These are phyloP conservation scores for Rhizopogon vinicolor DNA, from an alignment of 768 basidiomycete genomes.

Conservation along the genomic window DNA sequence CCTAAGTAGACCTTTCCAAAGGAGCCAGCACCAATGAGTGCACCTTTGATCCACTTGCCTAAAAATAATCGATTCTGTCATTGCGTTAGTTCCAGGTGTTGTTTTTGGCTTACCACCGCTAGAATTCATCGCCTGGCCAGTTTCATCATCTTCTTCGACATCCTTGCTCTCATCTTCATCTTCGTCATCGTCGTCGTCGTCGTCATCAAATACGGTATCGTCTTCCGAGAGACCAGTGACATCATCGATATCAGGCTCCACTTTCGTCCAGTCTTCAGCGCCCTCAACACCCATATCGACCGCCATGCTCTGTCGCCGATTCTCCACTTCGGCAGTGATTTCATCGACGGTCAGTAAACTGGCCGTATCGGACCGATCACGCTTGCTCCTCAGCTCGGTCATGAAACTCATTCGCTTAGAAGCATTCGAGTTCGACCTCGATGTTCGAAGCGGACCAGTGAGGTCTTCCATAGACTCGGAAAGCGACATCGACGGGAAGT, in stretches of 20 bases:
- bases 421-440: constrained; percentile 40
- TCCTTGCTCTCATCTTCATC: constrained; percentile 38
- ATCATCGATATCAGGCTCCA: constrained; percentile 50
- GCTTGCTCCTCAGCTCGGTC: constrained; percentile 75
- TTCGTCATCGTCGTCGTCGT: constrained; percentile 41
- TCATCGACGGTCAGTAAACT: constrained; percentile 95
- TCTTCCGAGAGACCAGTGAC: constrained; percentile 43
- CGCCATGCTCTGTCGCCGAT: constrained; percentile 48
- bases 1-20: constrained; percentile 95
- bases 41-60: constrained; percentile 97
- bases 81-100: not conserved
- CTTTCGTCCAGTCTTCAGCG: constrained; percentile 71
- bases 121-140: constrained; percentile 49
- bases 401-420: constrained; percentile 74
- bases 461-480: constrained; percentile 71
- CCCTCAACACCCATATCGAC: constrained; percentile 41
- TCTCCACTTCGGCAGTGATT: constrained; percentile 92
- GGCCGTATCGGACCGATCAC: constrained; percentile 84
- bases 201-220: constrained; percentile 42
- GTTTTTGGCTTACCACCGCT: constrained; percentile 39
- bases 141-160: constrained; percentile 43
- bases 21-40: constrained; percentile 90
- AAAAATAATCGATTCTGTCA: constrained; percentile 12
- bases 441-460: constrained; percentile 33
- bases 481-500: constrained; percentile 73